A percentile compares a stretch with the other conserved stretches of the same genome.
These are phyloP conservation scores for Cytospora leucostoma DNA, from an alignment of 2,329 filamentous ascomycete species.

Conservation along the genomic window DNA sequence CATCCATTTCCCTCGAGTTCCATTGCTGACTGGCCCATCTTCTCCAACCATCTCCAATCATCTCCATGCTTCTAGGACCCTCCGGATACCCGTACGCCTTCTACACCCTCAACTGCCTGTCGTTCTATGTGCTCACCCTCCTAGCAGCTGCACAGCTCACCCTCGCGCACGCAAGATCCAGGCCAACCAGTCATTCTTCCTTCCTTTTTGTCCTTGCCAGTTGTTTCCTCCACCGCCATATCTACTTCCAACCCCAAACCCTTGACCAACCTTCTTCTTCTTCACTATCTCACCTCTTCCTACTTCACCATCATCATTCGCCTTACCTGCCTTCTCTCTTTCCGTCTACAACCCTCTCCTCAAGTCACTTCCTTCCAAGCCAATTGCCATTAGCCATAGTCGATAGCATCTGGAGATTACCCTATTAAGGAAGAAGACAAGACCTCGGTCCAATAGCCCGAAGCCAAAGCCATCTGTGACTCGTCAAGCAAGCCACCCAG, in stretches of 20 bases:
- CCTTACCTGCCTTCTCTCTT: conserved; percentile 25
- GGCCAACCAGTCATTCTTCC: conserved; percentile 28
- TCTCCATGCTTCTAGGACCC: background rate
- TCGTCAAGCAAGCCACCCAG: conserved; percentile 22
- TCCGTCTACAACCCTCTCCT: conserved; percentile 21
- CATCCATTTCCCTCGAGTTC: conserved; percentile 19
- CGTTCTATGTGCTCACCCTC: conserved; percentile 3
- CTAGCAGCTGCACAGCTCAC: conserved; percentile 9
- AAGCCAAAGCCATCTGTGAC: conserved; percentile 11
- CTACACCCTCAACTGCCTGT: background rate
- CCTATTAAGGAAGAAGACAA: conserved; percentile 14
- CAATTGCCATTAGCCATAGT: conserved; percentile 20
- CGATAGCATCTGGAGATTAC: conserved; percentile 10
- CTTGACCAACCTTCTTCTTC: conserved; percentile 21
- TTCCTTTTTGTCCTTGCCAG: conserved; percentile 29
- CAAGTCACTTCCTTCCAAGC: conserved; percentile 21
- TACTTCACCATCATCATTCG: conserved; percentile 25
- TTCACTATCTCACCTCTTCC: conserved; percentile 22
- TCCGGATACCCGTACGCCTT: conserved; percentile 1
- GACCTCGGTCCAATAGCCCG: conserved; percentile 21
- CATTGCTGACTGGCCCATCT: conserved; percentile 10
- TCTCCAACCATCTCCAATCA: background rate
- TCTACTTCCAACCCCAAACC: conserved; percentile 24
- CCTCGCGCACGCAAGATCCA: conserved; percentile 7
- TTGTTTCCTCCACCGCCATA: conserved; percentile 27